phyloP scores from a whole-genome alignment of 2,329 filamentous ascomycete species.

The Fusarium sp. region DNA sequence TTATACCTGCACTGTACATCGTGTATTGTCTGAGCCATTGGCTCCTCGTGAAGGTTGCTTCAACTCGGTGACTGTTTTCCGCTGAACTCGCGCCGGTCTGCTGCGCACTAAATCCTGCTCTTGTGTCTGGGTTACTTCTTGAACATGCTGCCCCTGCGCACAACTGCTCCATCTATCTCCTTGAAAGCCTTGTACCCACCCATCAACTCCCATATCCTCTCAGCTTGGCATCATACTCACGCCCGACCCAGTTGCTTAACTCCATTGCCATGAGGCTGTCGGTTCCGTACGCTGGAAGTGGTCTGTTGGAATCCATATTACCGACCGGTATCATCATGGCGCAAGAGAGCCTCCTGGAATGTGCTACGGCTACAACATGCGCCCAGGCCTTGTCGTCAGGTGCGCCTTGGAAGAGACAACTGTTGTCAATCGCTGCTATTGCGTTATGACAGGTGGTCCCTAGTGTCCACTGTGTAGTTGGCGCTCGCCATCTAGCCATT shows the following conservation, averaged over 20 bases:
- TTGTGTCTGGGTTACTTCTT: not conserved
- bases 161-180: not conserved
- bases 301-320: slow-evolving; percentile 41
- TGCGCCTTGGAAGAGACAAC: slow-evolving; percentile 47
- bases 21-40: too few species aligned
- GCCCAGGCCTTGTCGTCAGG: not conserved
- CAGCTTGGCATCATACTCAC: not conserved
- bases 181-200: not conserved
- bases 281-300: slow-evolving; percentile 43
- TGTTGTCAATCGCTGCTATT: not conserved
- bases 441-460: slow-evolving; percentile 42
- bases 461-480: slow-evolving; percentile 55
- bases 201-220: not conserved
- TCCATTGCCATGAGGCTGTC: slow-evolving; percentile 61
- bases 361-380: slow-evolving; percentile 24
- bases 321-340: slow-evolving; percentile 51
- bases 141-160: not conserved
- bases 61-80: too few species aligned
- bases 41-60: too few species aligned
- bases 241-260: slow-evolving; percentile 58
- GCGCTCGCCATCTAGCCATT: slow-evolving; percentile 54
- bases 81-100: too few species aligned
- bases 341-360: slow-evolving; percentile 51
- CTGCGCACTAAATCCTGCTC: not conserved
- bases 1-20: not conserved